Percentiles rank a stretch among this genome's conserved stretches.
Conservation (phyloP, 1,284 basidiomycete species). For the Fomes fomentarius region DNA sequence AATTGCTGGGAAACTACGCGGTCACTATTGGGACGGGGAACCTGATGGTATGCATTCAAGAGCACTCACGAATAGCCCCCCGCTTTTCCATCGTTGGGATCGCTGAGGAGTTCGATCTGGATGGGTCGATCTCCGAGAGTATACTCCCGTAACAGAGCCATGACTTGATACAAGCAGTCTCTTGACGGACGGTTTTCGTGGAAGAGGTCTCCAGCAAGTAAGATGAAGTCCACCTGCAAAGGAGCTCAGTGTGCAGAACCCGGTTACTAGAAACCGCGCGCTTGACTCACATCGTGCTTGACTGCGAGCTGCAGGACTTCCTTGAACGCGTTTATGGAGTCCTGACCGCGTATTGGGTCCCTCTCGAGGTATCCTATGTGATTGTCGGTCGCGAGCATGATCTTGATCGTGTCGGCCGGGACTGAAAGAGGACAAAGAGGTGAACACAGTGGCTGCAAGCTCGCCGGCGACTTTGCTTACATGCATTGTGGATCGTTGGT, state of each 20-base stretch:
- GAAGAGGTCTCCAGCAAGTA: constrained; percentile 95
- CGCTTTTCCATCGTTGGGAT: constrained; percentile 88
- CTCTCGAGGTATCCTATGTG: constrained; percentile 96
- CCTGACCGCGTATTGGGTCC: constrained; percentile 93
- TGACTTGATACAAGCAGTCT: constrained; percentile 87
- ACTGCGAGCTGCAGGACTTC: constrained; percentile 93
- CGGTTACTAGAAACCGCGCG: background rate
- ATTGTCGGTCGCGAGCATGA: constrained; percentile 92
- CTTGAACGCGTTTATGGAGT: constrained; percentile 93
- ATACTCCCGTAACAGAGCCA: constrained; percentile 90
- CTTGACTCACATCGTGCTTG: constrained; percentile 74
- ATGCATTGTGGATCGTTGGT: constrained; percentile 38
- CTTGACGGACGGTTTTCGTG: constrained; percentile 97
- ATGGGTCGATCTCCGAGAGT: constrained; percentile 89
- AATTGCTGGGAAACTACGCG: constrained; percentile 86
- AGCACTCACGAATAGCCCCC: constrained; percentile 78
- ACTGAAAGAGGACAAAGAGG: constrained; percentile 38
- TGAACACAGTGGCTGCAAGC: background rate
- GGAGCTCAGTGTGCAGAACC: background rate
- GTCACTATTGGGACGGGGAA: constrained; percentile 12
- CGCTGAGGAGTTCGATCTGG: constrained; percentile 88
- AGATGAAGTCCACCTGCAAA: constrained; percentile 86
- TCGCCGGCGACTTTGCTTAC: constrained; percentile 35
- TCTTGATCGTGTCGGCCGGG: constrained; percentile 73
- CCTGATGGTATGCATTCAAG: background rate